Base-by-base conservation (phyloP, 2,329 filamentous ascomycete genomes). In the Aspergillus pseudoviridinutans region DNA sequence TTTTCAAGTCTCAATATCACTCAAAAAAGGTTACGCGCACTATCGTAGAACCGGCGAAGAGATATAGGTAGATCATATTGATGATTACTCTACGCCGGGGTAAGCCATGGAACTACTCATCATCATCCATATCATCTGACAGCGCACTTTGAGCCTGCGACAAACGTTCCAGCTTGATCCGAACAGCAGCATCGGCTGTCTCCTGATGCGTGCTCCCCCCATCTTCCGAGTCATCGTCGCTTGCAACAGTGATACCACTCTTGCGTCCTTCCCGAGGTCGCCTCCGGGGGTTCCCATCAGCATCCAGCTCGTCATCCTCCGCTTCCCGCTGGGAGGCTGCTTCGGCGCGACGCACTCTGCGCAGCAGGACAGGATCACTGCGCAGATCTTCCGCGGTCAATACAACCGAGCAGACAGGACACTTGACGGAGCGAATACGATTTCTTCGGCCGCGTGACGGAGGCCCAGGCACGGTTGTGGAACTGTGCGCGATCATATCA, bases 331-430 rank as follows among this genome's bases (percentile, higher is more conserved):
- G 63, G 55, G 57, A 53, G 25, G 60, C 55, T 25, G 67, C 71
- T 51, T 73, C 61, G 0, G 67, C 68, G 10, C 77, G 68, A 20
- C 71, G 67, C 28, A 78, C 72, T 29, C 74, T 70, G 20, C 76
- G 66, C 24, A 74, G 54, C 32, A 80, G 57, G 9, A 75, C 74
- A 1, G 71, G 66, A 62, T 81, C 76, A 9, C 66, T 60, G 46
- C 69, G 66, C 35, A 82, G 65, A 65, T 79, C 74, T 5, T 62
- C 64, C 17, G 66, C 59, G 3, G 73, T 73, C 47, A 81, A 56
- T 7, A 61, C 54, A 27, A 70, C 67, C 7, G 69, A 71, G 51
- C 78, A 80, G 2, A 78, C 75, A 0, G 78, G 77, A 50, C 76
- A 79, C 47, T 74, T 71, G 17, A 75, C 67, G 4, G 61, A 66